phyloP scores from a whole-genome alignment of 2,329 filamentous ascomycete genomes.

The Monosporascus sp. region DNA sequence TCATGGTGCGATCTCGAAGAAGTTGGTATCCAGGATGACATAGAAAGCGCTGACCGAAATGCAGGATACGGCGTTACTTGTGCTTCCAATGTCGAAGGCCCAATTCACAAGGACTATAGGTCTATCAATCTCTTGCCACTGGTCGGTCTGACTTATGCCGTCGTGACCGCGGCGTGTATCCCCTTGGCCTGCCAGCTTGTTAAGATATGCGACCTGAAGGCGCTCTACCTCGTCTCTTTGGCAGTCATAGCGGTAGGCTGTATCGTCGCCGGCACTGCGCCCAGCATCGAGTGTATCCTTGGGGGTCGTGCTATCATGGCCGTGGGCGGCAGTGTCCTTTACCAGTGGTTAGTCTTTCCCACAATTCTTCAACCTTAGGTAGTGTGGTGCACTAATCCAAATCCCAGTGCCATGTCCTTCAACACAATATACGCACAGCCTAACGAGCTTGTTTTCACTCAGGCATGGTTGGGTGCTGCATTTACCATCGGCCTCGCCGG shows the following conservation, averaged over 20 bases:
- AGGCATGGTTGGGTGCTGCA: slow-evolving; percentile 14
- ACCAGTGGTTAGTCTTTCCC: slow-evolving; percentile 22
- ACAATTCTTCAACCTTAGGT: background rate
- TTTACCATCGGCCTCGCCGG: slow-evolving; percentile 21
- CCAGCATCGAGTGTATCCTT: slow-evolving; percentile 24
- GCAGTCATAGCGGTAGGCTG: slow-evolving; percentile 24
- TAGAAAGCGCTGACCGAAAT: background rate
- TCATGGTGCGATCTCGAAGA: background rate
- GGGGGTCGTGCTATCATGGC: slow-evolving; percentile 28
- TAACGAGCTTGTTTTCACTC: slow-evolving; percentile 11
- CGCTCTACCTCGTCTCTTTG: slow-evolving; percentile 19
- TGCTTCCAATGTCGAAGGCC: slow-evolving; percentile 50
- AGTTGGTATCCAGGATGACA: too few species aligned
- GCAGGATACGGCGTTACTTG: slow-evolving; percentile 38
- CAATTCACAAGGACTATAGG: slow-evolving; percentile 48
- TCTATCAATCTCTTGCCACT: slow-evolving; percentile 33
- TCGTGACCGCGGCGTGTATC: slow-evolving; percentile 28
- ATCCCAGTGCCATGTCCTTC: slow-evolving; percentile 10
- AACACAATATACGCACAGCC: slow-evolving; percentile 17
- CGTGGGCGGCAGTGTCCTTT: slow-evolving; percentile 24
- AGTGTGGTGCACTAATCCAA: background rate
- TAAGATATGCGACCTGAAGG: slow-evolving; percentile 27
- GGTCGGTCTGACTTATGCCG: slow-evolving; percentile 32
- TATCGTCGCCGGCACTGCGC: slow-evolving; percentile 24
- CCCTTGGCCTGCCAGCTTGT: slow-evolving; percentile 30